phyloP scores from a whole-genome alignment of 202 grass and related monocot species.

The Elaeis oleifera region DNA sequence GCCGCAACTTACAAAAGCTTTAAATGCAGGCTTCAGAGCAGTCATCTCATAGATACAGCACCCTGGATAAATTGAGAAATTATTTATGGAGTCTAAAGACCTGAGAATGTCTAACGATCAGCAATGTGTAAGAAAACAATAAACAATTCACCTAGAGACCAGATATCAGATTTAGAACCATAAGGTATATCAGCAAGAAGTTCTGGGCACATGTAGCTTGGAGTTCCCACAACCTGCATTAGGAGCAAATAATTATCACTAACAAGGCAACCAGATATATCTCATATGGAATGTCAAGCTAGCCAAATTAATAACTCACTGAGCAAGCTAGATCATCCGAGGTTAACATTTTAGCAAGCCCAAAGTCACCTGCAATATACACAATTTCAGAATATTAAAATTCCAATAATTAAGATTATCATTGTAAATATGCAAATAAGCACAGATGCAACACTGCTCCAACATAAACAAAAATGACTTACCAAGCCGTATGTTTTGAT shows the following conservation, averaged over 20 bases:
- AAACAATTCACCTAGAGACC: constrained; percentile 55
- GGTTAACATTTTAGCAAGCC: constrained; percentile 80
- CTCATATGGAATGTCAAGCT: neutral
- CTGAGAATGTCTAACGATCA: neutral
- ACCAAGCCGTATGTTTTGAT: constrained; percentile 84
- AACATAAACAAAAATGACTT: constrained; percentile 26
- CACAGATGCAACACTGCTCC: neutral
- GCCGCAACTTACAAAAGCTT: constrained; percentile 79
- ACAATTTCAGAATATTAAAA: constrained; percentile 21
- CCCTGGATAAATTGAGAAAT: constrained; percentile 39
- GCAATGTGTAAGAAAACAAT: too few species aligned
- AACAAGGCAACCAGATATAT: constrained; percentile 2
- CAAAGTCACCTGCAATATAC: constrained; percentile 76
- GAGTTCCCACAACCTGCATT: constrained; percentile 83
- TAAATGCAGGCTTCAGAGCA: constrained; percentile 82
- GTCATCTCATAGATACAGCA: constrained; percentile 98
- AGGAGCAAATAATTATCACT: neutral
- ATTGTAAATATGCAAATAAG: too few species aligned
- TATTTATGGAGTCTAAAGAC: neutral
- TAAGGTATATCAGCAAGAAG: constrained; percentile 95
- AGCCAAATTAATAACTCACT: constrained; percentile 38
- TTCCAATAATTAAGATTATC: too few species aligned
- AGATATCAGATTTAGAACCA: constrained; percentile 91
- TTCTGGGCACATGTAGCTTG: constrained; percentile 91
- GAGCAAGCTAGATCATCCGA: constrained; percentile 86